Base-by-base conservation (phyloP, 2,329 filamentous ascomycete species). In the Hysterium pulicare region DNA sequence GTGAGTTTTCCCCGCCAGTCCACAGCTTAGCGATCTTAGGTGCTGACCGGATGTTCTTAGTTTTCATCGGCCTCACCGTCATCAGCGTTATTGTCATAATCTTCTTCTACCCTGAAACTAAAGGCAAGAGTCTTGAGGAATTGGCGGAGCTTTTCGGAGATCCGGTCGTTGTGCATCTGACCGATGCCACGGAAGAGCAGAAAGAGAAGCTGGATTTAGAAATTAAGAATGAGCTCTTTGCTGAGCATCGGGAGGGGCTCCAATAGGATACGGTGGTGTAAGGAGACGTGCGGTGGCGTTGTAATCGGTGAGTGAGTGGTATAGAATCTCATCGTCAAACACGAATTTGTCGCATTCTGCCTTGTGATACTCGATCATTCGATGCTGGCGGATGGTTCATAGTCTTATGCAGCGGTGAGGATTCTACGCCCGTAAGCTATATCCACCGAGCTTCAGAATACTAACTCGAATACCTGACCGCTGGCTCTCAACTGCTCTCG, bases 11-110 rank as follows among this genome's bases (percentile, higher is more conserved):
- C 10, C 42, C 23, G 19, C 3, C 44, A 40, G 41, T 38, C 44
- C n/a, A n/a, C n/a, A n/a, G n/a, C 4, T 41, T 45, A 44, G 44
- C 40, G 43, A 3, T 46, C 45, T 9, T 31, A 11, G 16, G 8
- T 16, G 8, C 8, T 11, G 13, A n/a, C 3, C 28, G 13, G 16
- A 31, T 16, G 13, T 3, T 28, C 20, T 16, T 24, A 57, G 53
- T 58, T 31, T 57, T 71, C 46, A 66, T 68, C 21, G 62, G 51
- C 38, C 54, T 61, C 10, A 53, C 64, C 19, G 54, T 65, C 36
- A 44, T 63, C 3, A 69, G 60, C 30, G 54, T 52, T 20, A 24
- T 51, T 13, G 47, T 45, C 5, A 46, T 50, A n/a, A 49, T 49
- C 38, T 44, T 47, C 28, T 41, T 47, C 37, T 55, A 50, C 32